phyloP scores from a whole-genome alignment of 148 eudicot genomes.

The Cornus suecica region DNA sequence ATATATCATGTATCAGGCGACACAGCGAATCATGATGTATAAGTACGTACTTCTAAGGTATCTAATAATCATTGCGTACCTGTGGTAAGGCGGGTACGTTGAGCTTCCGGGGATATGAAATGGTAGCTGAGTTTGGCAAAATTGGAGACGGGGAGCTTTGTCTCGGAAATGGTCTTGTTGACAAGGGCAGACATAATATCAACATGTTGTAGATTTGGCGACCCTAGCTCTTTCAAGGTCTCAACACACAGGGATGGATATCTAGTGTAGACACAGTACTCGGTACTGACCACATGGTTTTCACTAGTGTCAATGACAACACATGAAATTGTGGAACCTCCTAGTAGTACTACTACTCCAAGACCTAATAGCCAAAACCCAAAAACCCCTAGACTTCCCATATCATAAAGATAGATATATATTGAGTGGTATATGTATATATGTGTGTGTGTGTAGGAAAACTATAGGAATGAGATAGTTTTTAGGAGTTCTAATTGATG shows the following conservation, averaged over 20 bases:
- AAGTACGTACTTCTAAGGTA: too few species aligned
- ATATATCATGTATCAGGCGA: too few species aligned
- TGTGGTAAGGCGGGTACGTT: slow-evolving; percentile 15
- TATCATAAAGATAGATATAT: not conserved
- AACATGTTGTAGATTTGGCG: not conserved
- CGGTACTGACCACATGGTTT: not conserved
- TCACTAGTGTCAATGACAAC: not conserved
- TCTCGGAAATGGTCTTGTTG: slow-evolving; percentile 22
- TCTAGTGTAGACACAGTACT: slow-evolving; percentile 18
- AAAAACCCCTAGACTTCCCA: not conserved
- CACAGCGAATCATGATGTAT: too few species aligned
- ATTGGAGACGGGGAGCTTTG: slow-evolving; percentile 7
- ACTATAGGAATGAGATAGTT: not conserved
- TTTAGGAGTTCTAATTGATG: not conserved
- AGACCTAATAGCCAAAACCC: not conserved
- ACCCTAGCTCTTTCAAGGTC: slow-evolving; percentile 9
- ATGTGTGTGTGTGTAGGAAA: too few species aligned
- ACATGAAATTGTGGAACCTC: not conserved
- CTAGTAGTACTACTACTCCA: not conserved
- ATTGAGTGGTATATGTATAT: not conserved
- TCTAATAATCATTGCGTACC: too few species aligned
- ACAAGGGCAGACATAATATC: slow-evolving; percentile 19
- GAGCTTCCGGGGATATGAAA: slow-evolving; percentile 18
- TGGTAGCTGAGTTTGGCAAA: slow-evolving; percentile 21
- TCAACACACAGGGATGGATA: slow-evolving; percentile 24